phyloP scores from a whole-genome alignment of 2,329 filamentous ascomycete genomes.

The Trichoderma koningii region DNA sequence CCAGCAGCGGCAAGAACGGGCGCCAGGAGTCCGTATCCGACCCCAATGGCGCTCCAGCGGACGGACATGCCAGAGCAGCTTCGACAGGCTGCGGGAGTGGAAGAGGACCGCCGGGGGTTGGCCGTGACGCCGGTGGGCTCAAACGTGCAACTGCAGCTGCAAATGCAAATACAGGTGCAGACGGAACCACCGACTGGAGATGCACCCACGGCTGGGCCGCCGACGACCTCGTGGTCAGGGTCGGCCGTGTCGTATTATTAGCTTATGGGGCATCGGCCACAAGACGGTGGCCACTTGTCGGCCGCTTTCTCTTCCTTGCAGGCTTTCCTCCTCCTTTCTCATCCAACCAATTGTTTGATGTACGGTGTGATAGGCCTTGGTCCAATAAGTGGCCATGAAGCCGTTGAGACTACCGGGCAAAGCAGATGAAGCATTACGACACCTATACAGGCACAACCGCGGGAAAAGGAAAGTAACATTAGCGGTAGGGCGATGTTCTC shows the following conservation, averaged over 20 bases:
- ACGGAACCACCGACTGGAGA: constrained; percentile 7
- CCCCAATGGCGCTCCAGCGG: constrained; percentile 18
- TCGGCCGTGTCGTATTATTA: constrained; percentile 21
- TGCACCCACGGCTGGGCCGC: constrained; percentile 4
- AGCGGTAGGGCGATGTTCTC: background rate
- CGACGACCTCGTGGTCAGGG: constrained; percentile 21
- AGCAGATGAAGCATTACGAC: background rate
- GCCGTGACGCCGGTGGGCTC: constrained; percentile 4
- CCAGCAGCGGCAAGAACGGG: background rate
- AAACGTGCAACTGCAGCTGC: constrained; percentile 3
- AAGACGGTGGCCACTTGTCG: too few species aligned
- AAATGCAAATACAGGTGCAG: constrained; percentile 16
- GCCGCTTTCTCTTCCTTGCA: too few species aligned
- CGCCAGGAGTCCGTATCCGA: constrained; percentile 21
- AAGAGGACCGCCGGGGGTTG: background rate
- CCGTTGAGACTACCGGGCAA: background rate
- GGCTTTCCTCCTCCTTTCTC: background rate
- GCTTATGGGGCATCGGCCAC: background rate
- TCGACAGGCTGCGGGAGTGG: background rate
- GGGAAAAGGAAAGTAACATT: background rate
- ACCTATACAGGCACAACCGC: background rate
- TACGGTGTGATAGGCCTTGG: too few species aligned
- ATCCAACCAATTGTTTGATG: too few species aligned
- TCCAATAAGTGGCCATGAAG: background rate
- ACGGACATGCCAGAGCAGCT: constrained; percentile 19